Percentiles rank a stretch among this genome's conserved stretches.
Conservation (phyloP, 495 filamentous ascomycete species). For the Ascodesmis nigricans region DNA sequence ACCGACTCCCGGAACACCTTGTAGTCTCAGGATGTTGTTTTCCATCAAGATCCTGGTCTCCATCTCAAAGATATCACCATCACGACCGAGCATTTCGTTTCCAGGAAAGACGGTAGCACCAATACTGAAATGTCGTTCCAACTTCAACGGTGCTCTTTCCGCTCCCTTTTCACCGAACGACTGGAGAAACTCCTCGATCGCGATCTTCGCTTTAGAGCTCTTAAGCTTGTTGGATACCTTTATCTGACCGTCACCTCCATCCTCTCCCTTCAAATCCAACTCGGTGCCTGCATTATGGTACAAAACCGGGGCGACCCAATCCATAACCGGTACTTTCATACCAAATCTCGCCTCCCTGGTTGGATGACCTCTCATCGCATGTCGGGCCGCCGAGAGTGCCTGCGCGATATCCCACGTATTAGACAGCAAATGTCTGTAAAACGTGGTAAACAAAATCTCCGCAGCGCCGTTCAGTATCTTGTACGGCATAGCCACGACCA, state of each 20-base stretch:
- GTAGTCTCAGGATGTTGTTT: constrained; percentile 7
- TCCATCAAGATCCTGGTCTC: constrained; percentile 9
- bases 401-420: constrained; percentile 7
- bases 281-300: constrained; percentile 11
- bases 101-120: too few species aligned
- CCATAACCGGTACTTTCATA: constrained; percentile 6
- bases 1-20: constrained; percentile 7
- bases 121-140: too few species aligned
- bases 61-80: constrained; percentile 10
- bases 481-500: constrained; percentile 9
- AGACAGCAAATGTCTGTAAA: constrained; percentile 6
- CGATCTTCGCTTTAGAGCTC: too few species aligned
- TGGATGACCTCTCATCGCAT: constrained; percentile 6
- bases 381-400: constrained; percentile 7
- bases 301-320: constrained; percentile 9
- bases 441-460: constrained; percentile 10
- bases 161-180: too few species aligned
- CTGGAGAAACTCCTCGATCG: too few species aligned
- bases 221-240: neutral
- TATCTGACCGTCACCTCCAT: constrained; percentile 1
- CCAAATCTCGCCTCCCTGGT: constrained; percentile 10
- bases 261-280: constrained; percentile 6
- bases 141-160: too few species aligned
- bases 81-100: constrained; percentile 6
- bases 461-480: constrained; percentile 8